These are phyloP conservation scores for Dactylis glomerata DNA, from an alignment of 176 grass and related monocot genomes.

Conservation along the genomic window DNA sequence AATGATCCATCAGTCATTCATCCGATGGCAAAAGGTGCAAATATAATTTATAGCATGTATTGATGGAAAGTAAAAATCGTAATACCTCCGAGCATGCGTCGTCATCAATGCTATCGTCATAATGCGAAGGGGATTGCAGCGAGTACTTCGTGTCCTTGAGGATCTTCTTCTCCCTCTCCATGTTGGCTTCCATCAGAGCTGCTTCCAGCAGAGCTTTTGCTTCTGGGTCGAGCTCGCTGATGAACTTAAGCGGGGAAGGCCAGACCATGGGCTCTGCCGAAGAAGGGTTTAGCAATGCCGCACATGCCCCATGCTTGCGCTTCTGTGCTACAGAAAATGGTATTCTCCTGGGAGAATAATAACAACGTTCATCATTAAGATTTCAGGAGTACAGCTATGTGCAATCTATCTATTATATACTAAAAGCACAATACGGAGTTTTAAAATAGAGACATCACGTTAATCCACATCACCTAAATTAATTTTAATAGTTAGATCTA, in stretches of 20 bases:
- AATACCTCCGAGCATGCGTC: constrained; percentile 56
- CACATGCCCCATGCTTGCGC: constrained; percentile 60
- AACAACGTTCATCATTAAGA: background rate
- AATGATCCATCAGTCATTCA: background rate
- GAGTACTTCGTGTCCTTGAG: constrained; percentile 64
- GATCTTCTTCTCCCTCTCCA: constrained; percentile 87
- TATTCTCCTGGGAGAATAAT: constrained; percentile 56
- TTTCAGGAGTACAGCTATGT: background rate
- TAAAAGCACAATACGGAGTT: too few species aligned
- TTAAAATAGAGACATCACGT: too few species aligned
- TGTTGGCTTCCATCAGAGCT: constrained; percentile 79
- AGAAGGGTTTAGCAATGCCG: constrained; percentile 67
- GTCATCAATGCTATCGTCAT: constrained; percentile 34
- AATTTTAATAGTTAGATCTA: too few species aligned
- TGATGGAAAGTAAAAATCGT: background rate
- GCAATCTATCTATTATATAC: too few species aligned
- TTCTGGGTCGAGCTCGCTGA: constrained; percentile 83
- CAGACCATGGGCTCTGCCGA: constrained; percentile 84
- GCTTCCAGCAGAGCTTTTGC: constrained; percentile 83
- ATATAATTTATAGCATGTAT: background rate
- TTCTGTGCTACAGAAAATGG: constrained; percentile 67
- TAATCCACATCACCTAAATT: too few species aligned
- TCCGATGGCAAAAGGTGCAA: background rate
- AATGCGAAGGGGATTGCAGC: constrained; percentile 32
- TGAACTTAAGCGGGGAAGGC: constrained; percentile 96